Conservation (phyloP, 1,284 basidiomycete species). For the Malassezia sympodialis region DNA sequence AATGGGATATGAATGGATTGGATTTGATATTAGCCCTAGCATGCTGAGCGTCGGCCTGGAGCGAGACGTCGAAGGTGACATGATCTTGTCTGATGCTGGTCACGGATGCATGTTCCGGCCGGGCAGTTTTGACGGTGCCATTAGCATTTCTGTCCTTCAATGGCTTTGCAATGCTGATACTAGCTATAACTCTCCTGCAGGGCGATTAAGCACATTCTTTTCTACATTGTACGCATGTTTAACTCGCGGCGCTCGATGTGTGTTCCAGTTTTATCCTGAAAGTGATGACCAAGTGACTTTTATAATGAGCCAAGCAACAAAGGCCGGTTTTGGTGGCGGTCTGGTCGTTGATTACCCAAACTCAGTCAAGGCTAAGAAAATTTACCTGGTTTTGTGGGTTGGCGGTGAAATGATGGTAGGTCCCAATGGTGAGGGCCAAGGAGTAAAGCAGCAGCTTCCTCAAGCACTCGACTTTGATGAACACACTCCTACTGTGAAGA, state of each 20-base stretch:
- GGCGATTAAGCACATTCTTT: conserved; percentile 86
- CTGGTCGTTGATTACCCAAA: conserved; percentile 69
- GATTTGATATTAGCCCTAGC: conserved; percentile 87
- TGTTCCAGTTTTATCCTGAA: conserved; percentile 55
- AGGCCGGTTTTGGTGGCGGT: conserved; percentile 92
- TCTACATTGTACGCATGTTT: conserved; percentile 87
- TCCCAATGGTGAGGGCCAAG: conserved; percentile 24
- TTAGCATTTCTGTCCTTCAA: conserved; percentile 95
- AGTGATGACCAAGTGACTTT: conserved; percentile 52
- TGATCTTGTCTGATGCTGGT: conserved; percentile 50
- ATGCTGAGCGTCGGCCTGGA: conserved; percentile 56
- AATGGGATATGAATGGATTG: conserved; percentile 85
- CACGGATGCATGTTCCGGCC: conserved; percentile 66
- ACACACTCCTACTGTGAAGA: conserved; percentile 25
- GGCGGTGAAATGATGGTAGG: conserved; percentile 50
- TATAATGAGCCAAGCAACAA: conserved; percentile 83
- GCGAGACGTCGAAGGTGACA: conserved; percentile 43
- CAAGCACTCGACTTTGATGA: conserved; percentile 30
- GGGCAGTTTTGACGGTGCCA: conserved; percentile 93
- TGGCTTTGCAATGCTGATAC: conserved; percentile 98
- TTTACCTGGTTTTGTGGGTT: conserved; percentile 48
- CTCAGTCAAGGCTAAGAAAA: conserved; percentile 48
- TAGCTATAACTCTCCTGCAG: conserved; percentile 79
- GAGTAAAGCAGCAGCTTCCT: conserved; percentile 29
- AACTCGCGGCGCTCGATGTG: conserved; percentile 79